Evolutionary conservation across 371 early-diverging fungal species (phyloP), one percentile per base, ranked within the genome.

Genomic region (Chytridium lagenaria): DNA sequence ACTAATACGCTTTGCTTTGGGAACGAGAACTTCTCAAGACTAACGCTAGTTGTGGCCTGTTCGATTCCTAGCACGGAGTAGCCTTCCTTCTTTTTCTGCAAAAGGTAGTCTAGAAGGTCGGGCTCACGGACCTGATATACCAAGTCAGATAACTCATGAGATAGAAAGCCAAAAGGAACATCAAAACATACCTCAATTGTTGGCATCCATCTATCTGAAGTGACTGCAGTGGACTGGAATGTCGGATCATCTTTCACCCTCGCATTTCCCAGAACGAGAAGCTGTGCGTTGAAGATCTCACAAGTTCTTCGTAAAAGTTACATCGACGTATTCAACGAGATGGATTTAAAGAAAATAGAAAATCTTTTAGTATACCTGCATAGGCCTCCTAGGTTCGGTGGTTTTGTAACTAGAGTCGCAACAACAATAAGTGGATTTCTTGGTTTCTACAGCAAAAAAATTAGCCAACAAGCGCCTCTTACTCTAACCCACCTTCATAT

Each of bases 11-110:
- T 82, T 70, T 87, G 86, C 55, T 84, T 80, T 0, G 90, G 91
- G 61, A 90, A 90, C 38, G 77, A 77, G 63, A 83, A 89, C 19
- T 78, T 78, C 37, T 86, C 85, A 38, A 90, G 67, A 7, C 80
- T 79, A 3, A 84, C 84, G 69, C 88, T 87, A 12, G 76, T 84
- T 2, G 88, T 88, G 0, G 89, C 89, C 77, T 90, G 91, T 71
- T 90, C 91, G n/a, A 90, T 73, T 28, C 89, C 91, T 55, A 88
- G 82, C n/a, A 90, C 67, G 0, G 82, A 68, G 59, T 89, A 90
- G 2, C 90, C 90, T 69, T 84, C 80, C 5, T 79, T 70, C 72
- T 88, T 90, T 71, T 86, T 87, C 26, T 72, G 50, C 33, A 80
- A 37, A 38, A 90, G 73, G 59, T 80, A 90, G 1, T 37, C 61